These are phyloP conservation scores for Coemansia sp. DNA, from an alignment of 192 early-diverging fungal genomes.

Conservation along the genomic window DNA sequence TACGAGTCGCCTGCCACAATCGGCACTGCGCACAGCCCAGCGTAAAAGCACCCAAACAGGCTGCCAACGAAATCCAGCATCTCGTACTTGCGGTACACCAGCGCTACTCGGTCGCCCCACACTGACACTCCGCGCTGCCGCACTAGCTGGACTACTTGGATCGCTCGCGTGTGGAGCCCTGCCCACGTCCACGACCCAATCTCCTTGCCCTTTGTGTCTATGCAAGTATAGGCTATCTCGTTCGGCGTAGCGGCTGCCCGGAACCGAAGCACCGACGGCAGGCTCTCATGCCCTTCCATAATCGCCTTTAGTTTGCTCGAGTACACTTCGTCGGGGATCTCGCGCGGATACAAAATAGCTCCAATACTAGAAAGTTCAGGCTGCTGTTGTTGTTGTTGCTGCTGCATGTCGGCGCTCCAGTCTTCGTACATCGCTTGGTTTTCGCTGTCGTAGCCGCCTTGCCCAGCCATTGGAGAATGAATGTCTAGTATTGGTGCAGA, in stretches of 20 bases:
- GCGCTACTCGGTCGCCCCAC: slow-evolving; percentile 72
- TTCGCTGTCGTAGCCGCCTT: slow-evolving; percentile 4
- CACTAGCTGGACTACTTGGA: slow-evolving; percentile 72
- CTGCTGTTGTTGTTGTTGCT: background rate
- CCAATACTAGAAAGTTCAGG: slow-evolving; percentile 8
- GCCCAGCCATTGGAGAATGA: slow-evolving; percentile 11
- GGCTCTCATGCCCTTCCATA: slow-evolving; percentile 62
- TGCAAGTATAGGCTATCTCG: slow-evolving; percentile 65
- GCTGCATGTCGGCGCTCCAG: slow-evolving; percentile 3
- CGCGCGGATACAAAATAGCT: slow-evolving; percentile 31
- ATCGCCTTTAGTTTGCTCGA: slow-evolving; percentile 32
- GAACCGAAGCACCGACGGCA: slow-evolving; percentile 71
- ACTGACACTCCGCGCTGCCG: slow-evolving; percentile 63
- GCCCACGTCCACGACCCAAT: slow-evolving; percentile 71
- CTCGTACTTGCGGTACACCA: slow-evolving; percentile 82
- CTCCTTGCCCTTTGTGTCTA: slow-evolving; percentile 80
- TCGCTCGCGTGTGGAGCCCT: slow-evolving; percentile 70
- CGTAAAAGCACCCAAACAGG: slow-evolving; percentile 80
- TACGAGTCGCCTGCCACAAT: slow-evolving; percentile 83
- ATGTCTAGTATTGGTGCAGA: slow-evolving; percentile 10
- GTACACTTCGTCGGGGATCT: slow-evolving; percentile 31
- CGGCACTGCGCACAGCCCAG: slow-evolving; percentile 83
- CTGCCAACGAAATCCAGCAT: slow-evolving; percentile 82
- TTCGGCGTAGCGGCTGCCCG: slow-evolving; percentile 65
- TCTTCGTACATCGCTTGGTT: slow-evolving; percentile 7